Evolutionary conservation across 768 basidiomycete genomes (phyloP).

Genomic region (Boletus eberwhitei): DNA sequence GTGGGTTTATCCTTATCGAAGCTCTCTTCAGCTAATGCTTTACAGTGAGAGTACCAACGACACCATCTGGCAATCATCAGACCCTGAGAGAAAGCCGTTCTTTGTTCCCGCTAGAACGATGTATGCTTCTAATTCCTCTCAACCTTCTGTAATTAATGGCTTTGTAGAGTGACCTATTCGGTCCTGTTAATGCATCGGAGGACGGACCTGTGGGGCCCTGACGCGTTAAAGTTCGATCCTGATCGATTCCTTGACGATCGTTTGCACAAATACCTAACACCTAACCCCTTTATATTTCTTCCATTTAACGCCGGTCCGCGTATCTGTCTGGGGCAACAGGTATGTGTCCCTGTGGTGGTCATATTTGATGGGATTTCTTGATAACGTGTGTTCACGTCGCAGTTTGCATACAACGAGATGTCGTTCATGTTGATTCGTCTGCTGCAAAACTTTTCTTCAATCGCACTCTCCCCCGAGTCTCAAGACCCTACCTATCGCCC

Average conservation of each 20-base stretch:
- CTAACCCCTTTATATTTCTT: conserved; percentile 43
- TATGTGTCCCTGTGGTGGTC: conserved; percentile 8
- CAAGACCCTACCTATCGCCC: conserved; percentile 25
- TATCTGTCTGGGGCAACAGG: conserved; percentile 38
- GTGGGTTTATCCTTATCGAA: conserved; percentile 12
- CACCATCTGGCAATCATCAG: conserved; percentile 25
- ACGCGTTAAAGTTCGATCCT: conserved; percentile 38
- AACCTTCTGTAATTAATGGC: neutral
- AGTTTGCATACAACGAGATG: conserved; percentile 37
- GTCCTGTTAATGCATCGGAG: conserved; percentile 37
- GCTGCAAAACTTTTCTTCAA: conserved; percentile 27
- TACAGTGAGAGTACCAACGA: conserved; percentile 21
- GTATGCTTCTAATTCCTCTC: conserved; percentile 8
- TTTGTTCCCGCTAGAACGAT: conserved; percentile 26
- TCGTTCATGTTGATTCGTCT: conserved; percentile 32
- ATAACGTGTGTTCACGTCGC: neutral
- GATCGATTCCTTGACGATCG: conserved; percentile 40
- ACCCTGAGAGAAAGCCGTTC: conserved; percentile 25
- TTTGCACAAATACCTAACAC: conserved; percentile 31
- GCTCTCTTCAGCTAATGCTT: neutral
- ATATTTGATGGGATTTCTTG: neutral
- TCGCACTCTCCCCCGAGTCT: conserved; percentile 24
- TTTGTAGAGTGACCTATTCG: conserved; percentile 24
- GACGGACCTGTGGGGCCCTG: conserved; percentile 37
- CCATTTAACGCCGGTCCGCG: conserved; percentile 42